A percentile compares a stretch with the other conserved stretches of the same genome.
phyloP scores from a whole-genome alignment of 2,329 filamentous ascomycete species.

The Fusarium lyarnte region DNA sequence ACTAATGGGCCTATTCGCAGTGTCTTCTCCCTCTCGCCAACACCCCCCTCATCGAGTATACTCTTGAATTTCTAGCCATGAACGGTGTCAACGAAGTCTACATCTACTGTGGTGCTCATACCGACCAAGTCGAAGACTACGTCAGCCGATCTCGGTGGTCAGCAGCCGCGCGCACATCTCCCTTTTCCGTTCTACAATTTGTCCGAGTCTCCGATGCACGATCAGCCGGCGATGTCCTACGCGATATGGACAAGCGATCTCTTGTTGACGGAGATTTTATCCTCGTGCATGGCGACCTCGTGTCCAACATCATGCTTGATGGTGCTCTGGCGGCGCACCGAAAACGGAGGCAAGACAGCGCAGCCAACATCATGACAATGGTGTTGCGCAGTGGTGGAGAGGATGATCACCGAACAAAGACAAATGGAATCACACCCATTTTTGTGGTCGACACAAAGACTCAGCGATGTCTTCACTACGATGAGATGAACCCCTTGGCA shows the following conservation, averaged over 20 bases:
- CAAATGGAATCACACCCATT: conserved; percentile 77
- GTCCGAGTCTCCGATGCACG: conserved; percentile 84
- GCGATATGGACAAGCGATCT: conserved; percentile 87
- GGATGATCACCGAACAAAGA: conserved; percentile 77
- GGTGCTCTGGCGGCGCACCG: conserved; percentile 80
- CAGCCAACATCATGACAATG: conserved; percentile 98
- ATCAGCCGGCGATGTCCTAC: conserved; percentile 92
- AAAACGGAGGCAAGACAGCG: conserved; percentile 81
- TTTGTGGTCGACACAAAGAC: conserved; percentile 87
- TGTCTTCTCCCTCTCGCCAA: conserved; percentile 95
- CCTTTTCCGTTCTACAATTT: conserved; percentile 84
- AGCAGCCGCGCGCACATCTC: conserved; percentile 61
- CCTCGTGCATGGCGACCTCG: conserved; percentile 89
- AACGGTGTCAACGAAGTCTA: conserved; percentile 95
- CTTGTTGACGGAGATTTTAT: conserved; percentile 92
- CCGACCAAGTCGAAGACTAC: conserved; percentile 87
- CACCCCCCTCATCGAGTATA: conserved; percentile 95
- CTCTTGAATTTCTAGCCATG: conserved; percentile 93
- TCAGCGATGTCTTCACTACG: conserved; percentile 89
- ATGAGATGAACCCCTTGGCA: conserved; percentile 81
- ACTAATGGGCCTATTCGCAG: conserved; percentile 56
- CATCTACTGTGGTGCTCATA: conserved; percentile 89
- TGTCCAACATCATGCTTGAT: conserved; percentile 90
- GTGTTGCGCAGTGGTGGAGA: conserved; percentile 81
- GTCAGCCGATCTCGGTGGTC: conserved; percentile 81